Evolutionary conservation across 2,329 filamentous ascomycete genomes (phyloP), one percentile per base, ranked within the genome.

Genomic region (Aspergillus fumigatiaffinis): DNA sequence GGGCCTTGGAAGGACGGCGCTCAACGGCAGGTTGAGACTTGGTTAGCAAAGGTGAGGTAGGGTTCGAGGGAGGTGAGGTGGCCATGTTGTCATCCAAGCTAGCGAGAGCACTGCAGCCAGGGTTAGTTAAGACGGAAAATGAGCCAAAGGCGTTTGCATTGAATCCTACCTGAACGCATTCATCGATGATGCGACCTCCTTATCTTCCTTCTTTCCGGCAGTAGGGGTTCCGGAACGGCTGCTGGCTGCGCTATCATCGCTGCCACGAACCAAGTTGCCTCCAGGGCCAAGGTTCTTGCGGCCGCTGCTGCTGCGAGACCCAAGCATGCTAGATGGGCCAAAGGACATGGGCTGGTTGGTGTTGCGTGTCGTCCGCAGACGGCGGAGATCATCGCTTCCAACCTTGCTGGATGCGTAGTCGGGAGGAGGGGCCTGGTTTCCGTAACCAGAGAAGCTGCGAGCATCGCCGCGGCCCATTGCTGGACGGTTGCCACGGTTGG

Each of bases 141-240:
- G 10, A 32, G 23, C 41, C 23, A 7, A 48, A 58, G 26, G 52
- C 26, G 25, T 50, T 47, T 47, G 23, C 28, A 38, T 58, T 47
- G 52, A 50, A 61, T 66, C 88, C 82, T 86, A 97, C 92, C 91
- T 93, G 80, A 96, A 99, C 66, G 92, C 88, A 81, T 99, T 99
- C 66, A 87, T 86, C 70, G 89, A 89, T 58, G 85, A 88, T 53
- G 84, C 83, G 68, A 83, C 84, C 61, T 81, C 78, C 71, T 83
- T 82, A 60, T 82, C 78, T 65, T 85, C 81, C 74, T 87, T 85
- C 67, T 86, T 85, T 67, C 81, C 80, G 25, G 81, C 81, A 49
- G 92, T 90, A 55, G 92, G 92, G 51, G 93, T 97, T 68, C 90
- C 91, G 55, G 91, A 95, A 66, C 94, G 87, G 59, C 92, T 97